Base-by-base conservation (phyloP, 306 rosid species). In the Inga laurina region DNA sequence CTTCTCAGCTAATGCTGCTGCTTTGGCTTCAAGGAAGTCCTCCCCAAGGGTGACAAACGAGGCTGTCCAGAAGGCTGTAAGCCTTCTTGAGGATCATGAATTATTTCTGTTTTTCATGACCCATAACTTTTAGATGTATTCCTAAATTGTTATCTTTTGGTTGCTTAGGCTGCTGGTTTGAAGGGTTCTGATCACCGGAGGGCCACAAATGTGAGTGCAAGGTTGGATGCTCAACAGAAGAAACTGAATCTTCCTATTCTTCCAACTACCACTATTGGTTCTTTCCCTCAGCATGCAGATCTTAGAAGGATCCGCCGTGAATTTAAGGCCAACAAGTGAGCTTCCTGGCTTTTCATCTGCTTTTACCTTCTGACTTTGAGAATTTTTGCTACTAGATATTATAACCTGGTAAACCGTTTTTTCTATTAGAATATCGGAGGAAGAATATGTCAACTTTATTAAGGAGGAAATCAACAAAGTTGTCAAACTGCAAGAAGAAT, bases 221-320 rank as follows among this genome's bases (percentile, higher is more conserved):
- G 98, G 83, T 85, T 92, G 77, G 92, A 84, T 56, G 89, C 95
- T 51, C 97, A 94, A 86, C 98, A 90, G 87, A 94, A 91, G 86
- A 91, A 90, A 87, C 77, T 92, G 75, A 91, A 92, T 74, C 98
- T 94, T 91, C 95, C 98, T 10, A 71, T 84, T 73, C 97, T 94
- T 81, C 97, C 97, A 21, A 94, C 98, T 39, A 94, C 98, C 79
- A 94, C 95, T 24, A 94, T 90, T 66, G 97, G 97, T 72, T 94
- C 97, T 80, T 94, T 94, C 87, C 98, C 98, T 80, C 98, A 94
- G 80, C 92, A 97, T 8, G 81, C 89, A 32, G 95, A 94, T 66
- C 88, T 94, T 54, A 87, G 98, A 77, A 94, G 94, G 85, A 87
- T 86, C 84, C 98, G 97, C 77, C 92, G 95, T 46, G 98, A 94